A percentile compares a stretch with the other conserved stretches of the same genome.
These are phyloP conservation scores for Phytophthora chlamydospora DNA, from an alignment of 352 stramenopile species.

Conservation along the genomic window DNA sequence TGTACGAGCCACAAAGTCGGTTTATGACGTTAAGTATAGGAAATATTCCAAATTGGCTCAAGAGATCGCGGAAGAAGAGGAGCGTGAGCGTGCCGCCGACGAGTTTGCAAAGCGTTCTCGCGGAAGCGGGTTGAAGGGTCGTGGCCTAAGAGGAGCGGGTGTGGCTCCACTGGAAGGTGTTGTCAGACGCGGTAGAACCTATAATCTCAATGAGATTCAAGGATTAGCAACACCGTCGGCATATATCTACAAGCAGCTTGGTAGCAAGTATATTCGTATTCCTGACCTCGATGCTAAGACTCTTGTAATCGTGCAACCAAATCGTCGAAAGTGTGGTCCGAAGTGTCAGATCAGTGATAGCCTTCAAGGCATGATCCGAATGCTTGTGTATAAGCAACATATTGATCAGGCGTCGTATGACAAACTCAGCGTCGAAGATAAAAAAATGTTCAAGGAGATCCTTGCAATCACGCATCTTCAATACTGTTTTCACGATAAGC, in stretches of 20 bases:
- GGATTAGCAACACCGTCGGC: neutral
- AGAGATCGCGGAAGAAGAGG: no score
- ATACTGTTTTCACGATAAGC: conserved; percentile 1
- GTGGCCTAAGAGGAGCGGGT: no score
- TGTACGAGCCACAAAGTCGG: no score
- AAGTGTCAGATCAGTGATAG: conserved; percentile 1
- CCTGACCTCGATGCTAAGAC: neutral
- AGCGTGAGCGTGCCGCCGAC: no score
- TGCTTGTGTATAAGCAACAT: neutral
- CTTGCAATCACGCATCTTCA: conserved; percentile 3
- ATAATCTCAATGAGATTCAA: conserved; percentile 7
- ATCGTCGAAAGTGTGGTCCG: neutral
- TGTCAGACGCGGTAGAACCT: no score
- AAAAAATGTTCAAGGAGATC: conserved; percentile 5
- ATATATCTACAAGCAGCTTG: neutral
- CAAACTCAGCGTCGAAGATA: neutral
- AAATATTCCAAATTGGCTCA: no score
- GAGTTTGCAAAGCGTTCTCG: no score
- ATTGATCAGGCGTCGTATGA: conserved; percentile 1
- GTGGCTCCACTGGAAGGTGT: no score
- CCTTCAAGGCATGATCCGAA: neutral
- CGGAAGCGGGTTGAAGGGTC: no score
- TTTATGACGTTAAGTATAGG: no score
- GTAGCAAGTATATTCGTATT: neutral
- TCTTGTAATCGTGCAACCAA: neutral